Percentiles rank a stretch among this genome's conserved stretches.
Conservation (phyloP, 139 green algal species). For the Coelastrella sp. region DNA sequence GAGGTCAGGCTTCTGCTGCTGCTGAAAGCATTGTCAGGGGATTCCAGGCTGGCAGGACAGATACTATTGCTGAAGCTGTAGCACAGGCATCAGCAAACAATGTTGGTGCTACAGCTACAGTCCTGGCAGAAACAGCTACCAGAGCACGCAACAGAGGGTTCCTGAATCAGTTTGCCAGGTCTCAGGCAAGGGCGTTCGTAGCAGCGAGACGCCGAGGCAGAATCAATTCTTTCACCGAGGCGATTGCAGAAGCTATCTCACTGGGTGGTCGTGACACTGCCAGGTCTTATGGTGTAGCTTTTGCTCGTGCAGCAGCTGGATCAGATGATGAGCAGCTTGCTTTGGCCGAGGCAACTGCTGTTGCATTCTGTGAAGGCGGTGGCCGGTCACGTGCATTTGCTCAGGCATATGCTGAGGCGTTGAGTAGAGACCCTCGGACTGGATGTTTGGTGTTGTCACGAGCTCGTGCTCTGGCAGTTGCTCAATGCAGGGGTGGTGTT, state of each 20-base stretch:
- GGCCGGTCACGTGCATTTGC: neutral
- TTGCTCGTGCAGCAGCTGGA: neutral
- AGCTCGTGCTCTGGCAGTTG: neutral
- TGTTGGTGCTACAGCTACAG: neutral
- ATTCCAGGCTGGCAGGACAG: neutral
- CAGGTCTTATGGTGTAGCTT: neutral
- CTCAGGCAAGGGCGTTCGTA: neutral
- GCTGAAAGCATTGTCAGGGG: neutral
- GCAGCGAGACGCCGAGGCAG: neutral
- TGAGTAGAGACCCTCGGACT: neutral
- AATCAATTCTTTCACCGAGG: neutral
- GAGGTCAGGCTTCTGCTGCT: neutral
- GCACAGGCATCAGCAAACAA: neutral
- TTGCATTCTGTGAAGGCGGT: neutral
- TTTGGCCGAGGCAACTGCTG: slow-evolving; percentile 3
- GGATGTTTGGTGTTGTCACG: neutral
- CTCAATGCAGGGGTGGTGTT: neutral
- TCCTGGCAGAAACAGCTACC: neutral
- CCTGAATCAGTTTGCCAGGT: neutral
- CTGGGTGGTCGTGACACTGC: neutral
- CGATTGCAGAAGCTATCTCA: neutral
- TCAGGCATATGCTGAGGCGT: neutral
- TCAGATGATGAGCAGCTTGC: neutral
- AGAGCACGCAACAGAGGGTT: neutral
- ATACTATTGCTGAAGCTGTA: neutral